Evolutionary conservation across 1,139 yeast species (phyloP).

Genomic region (Blastobotrys serpentis): DNA sequence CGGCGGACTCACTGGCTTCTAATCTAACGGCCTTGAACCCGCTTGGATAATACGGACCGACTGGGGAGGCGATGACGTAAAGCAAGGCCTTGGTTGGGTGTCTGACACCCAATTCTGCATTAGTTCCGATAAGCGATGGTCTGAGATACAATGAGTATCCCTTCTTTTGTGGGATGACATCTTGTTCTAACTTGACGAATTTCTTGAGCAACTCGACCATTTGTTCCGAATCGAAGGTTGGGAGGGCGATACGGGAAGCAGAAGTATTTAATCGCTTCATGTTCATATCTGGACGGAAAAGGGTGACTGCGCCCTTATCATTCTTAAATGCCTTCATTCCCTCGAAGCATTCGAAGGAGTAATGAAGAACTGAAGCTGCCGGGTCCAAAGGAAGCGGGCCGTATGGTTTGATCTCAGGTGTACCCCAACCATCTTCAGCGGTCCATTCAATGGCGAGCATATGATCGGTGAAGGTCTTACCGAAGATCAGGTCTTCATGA

Average conservation of each 20-base stretch:
- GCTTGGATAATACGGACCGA: slow-evolving; percentile 83
- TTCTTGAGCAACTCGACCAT: slow-evolving; percentile 71
- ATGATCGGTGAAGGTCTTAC: slow-evolving; percentile 84
- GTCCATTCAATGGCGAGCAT: slow-evolving; percentile 90
- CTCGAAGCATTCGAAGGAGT: slow-evolving; percentile 92
- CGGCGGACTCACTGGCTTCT: slow-evolving; percentile 93
- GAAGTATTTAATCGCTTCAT: slow-evolving; percentile 89
- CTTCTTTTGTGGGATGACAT: slow-evolving; percentile 74
- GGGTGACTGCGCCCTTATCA: slow-evolving; percentile 60
- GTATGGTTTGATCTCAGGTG: slow-evolving; percentile 84
- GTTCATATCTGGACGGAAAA: slow-evolving; percentile 89
- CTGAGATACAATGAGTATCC: slow-evolving; percentile 92
- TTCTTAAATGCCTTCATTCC: slow-evolving; percentile 90
- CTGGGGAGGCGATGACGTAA: slow-evolving; percentile 89
- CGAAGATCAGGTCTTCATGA: slow-evolving; percentile 77
- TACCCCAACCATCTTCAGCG: slow-evolving; percentile 73
- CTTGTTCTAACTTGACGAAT: slow-evolving; percentile 68
- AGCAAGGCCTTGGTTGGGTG: slow-evolving; percentile 77
- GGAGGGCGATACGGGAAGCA: slow-evolving; percentile 83
- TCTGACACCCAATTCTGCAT: slow-evolving; percentile 79
- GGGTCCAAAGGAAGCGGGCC: slow-evolving; percentile 78
- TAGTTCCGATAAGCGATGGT: slow-evolving; percentile 93
- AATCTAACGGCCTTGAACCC: slow-evolving; percentile 92
- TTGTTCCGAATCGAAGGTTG: slow-evolving; percentile 77
- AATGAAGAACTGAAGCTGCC: slow-evolving; percentile 85